phyloP scores from a whole-genome alignment of 345 rosid genomes.

The Sisymbrium altissimum region DNA sequence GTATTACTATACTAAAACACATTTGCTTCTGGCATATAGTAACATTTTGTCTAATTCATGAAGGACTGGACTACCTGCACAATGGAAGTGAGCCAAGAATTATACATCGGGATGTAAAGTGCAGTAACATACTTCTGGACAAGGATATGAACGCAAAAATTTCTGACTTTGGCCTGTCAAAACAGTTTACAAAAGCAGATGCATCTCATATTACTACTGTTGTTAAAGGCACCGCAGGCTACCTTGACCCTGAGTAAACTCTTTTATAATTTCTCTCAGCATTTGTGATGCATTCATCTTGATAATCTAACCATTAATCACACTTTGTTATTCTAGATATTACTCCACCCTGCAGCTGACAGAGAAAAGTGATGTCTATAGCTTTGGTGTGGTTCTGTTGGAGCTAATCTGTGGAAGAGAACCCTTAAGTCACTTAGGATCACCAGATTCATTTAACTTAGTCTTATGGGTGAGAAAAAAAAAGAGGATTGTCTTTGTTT shows the following conservation, averaged over 20 bases:
- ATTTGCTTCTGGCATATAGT: not conserved
- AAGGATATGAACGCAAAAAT: conserved; percentile 70
- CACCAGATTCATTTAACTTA: conserved; percentile 91
- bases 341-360: conserved; percentile 87
- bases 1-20: not conserved
- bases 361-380: conserved; percentile 88
- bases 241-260: conserved; percentile 90
- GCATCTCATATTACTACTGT: conserved; percentile 88
- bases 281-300: not conserved
- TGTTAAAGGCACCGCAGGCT: conserved; percentile 93
- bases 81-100: conserved; percentile 83
- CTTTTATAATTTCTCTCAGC: not conserved
- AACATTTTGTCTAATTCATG: not conserved
- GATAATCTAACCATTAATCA: not conserved
- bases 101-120: conserved; percentile 84
- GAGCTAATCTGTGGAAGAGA: conserved; percentile 96
- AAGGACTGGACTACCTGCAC: conserved; percentile 91
- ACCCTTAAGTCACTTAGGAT: conserved; percentile 70
- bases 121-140: conserved; percentile 83
- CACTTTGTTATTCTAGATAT: conserved; percentile 47
- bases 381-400: conserved; percentile 86
- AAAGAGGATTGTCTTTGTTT: not conserved
- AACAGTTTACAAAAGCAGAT: conserved; percentile 45
- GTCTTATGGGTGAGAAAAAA: conserved; percentile 73
- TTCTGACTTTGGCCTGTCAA: conserved; percentile 32